Conservation (phyloP, 2,329 filamentous ascomycete genomes). For the Trematosphaeria pertusa region DNA sequence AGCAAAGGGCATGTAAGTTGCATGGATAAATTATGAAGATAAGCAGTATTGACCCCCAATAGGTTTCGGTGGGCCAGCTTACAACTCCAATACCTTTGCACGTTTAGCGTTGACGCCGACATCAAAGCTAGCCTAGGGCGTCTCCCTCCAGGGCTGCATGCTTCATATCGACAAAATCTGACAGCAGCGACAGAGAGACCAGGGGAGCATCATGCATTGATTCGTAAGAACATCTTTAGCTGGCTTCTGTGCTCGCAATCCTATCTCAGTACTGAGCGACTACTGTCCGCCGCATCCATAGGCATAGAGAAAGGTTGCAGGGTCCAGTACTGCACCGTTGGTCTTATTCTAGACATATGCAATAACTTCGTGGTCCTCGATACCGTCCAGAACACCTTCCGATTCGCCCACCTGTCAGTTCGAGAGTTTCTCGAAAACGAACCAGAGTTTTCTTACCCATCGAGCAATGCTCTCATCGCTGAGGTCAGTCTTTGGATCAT, state of each 20-base stretch:
- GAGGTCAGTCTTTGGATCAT: constrained; percentile 19
- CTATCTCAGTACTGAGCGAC: constrained; percentile 16
- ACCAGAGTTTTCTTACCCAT: constrained; percentile 8
- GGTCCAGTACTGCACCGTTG: constrained; percentile 5
- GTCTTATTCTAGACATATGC: constrained; percentile 30
- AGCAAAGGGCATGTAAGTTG: constrained; percentile 40
- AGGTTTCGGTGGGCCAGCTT: constrained; percentile 45
- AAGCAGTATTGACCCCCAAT: neutral
- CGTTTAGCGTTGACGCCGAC: constrained; percentile 24
- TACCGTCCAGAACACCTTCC: constrained; percentile 28
- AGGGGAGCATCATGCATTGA: constrained; percentile 3
- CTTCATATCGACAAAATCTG: constrained; percentile 17
- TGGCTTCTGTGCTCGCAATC: constrained; percentile 28
- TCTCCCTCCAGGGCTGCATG: constrained; percentile 24
- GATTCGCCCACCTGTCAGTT: constrained; percentile 43
- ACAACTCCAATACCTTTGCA: constrained; percentile 35
- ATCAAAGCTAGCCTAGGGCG: constrained; percentile 27
- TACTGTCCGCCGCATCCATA: constrained; percentile 22
- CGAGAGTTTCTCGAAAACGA: constrained; percentile 33
- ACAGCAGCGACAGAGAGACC: constrained; percentile 4
- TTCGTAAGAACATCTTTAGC: constrained; percentile 20
- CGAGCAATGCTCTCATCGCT: constrained; percentile 15
- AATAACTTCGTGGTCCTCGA: constrained; percentile 39
- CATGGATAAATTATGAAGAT: neutral
- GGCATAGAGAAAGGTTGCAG: neutral